phyloP scores from a whole-genome alignment of 768 basidiomycete species.

The Lenzites betulinus region DNA sequence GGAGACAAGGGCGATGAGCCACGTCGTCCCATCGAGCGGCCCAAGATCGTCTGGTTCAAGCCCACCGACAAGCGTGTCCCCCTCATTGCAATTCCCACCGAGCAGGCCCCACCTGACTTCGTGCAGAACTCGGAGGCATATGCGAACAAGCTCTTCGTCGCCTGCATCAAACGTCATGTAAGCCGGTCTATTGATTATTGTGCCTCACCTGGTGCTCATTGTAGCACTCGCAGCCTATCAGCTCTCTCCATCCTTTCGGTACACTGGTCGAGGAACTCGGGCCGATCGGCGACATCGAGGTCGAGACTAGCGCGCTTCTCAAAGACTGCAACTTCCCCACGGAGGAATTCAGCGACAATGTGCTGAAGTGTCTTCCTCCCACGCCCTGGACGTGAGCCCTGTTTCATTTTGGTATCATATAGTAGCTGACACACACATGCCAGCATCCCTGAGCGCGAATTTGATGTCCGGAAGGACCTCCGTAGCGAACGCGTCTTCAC shows the following conservation, averaged over 20 bases:
- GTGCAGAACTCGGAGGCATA: constrained; percentile 93
- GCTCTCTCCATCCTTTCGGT: constrained; percentile 97
- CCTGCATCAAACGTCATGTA: constrained; percentile 98
- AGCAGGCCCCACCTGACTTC: constrained; percentile 96
- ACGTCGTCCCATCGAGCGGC: constrained; percentile 81
- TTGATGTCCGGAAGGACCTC: constrained; percentile 86
- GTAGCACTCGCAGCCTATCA: constrained; percentile 64
- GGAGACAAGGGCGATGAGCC: constrained; percentile 89
- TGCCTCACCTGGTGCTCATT: constrained; percentile 3
- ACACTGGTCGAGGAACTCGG: constrained; percentile 97
- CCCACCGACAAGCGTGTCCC: constrained; percentile 99
- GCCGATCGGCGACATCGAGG: constrained; percentile 97
- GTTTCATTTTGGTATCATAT: constrained; percentile 24
- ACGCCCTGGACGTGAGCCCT: constrained; percentile 85
- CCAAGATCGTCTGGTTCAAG: constrained; percentile 99
- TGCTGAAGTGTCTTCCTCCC: constrained; percentile 93
- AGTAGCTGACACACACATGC: not conserved
- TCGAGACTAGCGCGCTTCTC: constrained; percentile 94
- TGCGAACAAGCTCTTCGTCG: constrained; percentile 89
- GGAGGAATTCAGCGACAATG: constrained; percentile 94
- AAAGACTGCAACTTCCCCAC: constrained; percentile 99
- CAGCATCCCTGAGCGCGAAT: constrained; percentile 87
- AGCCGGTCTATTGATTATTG: constrained; percentile 34
- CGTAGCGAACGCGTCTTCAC: constrained; percentile 87
- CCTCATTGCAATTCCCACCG: constrained; percentile 97